Percentiles rank a stretch among this genome's conserved stretches.
These are phyloP conservation scores for Dactylellina haptotyla DNA, from an alignment of 2,329 filamentous ascomycete species.

Conservation along the genomic window DNA sequence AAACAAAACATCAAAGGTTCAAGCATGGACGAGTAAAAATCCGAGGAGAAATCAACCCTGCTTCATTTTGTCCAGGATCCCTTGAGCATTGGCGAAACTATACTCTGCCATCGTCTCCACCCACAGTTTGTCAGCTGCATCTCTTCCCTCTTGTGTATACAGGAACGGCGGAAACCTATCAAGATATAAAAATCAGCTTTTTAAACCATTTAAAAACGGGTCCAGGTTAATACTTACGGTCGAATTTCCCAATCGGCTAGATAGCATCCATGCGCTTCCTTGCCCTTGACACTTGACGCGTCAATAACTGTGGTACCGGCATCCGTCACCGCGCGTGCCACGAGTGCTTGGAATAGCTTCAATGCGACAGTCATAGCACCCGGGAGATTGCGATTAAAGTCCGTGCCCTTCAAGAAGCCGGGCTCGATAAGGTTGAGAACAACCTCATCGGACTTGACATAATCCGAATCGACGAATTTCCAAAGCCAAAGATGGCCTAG, in stretches of 20 bases:
- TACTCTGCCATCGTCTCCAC: constrained; percentile 61
- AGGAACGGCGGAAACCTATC: constrained; percentile 59
- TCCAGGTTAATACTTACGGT: constrained; percentile 61
- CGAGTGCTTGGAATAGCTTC: constrained; percentile 57
- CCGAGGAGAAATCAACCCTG: background rate
- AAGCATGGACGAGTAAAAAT: background rate
- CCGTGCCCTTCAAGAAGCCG: constrained; percentile 63
- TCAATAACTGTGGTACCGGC: constrained; percentile 66
- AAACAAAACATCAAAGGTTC: background rate
- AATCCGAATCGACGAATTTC: constrained; percentile 61
- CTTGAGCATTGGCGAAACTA: constrained; percentile 58
- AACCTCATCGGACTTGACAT: constrained; percentile 62
- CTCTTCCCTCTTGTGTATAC: constrained; percentile 61
- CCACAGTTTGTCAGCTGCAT: constrained; percentile 62
- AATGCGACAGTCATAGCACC: constrained; percentile 53
- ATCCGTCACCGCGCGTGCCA: constrained; percentile 60
- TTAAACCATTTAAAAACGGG: background rate
- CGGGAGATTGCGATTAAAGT: constrained; percentile 60
- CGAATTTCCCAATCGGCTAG: constrained; percentile 65
- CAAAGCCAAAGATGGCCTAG: constrained; percentile 61
- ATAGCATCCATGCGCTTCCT: constrained; percentile 67
- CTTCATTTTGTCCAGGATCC: constrained; percentile 35
- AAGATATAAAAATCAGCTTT: background rate
- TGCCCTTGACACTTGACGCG: constrained; percentile 64
- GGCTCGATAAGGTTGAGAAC: constrained; percentile 66